Evolutionary conservation across 2,329 filamentous ascomycete species (phyloP).

Genomic region (Aspergillus tanneri): DNA sequence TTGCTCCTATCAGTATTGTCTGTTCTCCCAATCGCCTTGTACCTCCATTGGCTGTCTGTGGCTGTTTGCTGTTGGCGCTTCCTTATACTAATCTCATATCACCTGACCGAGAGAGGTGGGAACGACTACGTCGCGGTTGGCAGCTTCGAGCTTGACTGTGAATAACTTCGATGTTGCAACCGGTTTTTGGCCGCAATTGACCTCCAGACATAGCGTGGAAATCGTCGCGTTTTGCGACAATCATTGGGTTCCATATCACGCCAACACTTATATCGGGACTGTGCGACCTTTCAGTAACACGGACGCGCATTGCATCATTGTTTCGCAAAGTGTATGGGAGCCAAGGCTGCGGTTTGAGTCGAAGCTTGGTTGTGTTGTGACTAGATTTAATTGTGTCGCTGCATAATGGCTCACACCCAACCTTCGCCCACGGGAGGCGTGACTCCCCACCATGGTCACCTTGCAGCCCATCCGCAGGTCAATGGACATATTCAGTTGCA

Average conservation of each 20-base stretch:
- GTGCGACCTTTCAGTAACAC: slow-evolving; percentile 22
- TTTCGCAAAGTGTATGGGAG: slow-evolving; percentile 28
- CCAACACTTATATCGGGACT: slow-evolving; percentile 17
- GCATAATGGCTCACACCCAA: slow-evolving; percentile 71
- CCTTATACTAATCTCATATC: not conserved
- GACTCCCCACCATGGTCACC: slow-evolving; percentile 57
- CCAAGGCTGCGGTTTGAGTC: slow-evolving; percentile 10
- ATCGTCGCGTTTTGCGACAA: not conserved
- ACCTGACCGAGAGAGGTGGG: slow-evolving; percentile 2
- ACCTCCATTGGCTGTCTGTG: slow-evolving; percentile 4
- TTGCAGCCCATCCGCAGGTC: slow-evolving; percentile 34
- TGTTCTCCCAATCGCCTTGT: slow-evolving; percentile 1
- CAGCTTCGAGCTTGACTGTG: not conserved
- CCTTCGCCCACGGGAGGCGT: slow-evolving; percentile 77
- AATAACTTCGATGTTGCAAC: not conserved
- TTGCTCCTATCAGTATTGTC: not conserved
- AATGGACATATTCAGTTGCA: slow-evolving; percentile 59
- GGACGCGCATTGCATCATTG: slow-evolving; percentile 31
- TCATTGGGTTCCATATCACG: slow-evolving; percentile 14
- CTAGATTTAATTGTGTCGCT: slow-evolving; percentile 8
- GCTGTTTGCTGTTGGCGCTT: slow-evolving; percentile 5
- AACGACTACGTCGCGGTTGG: not conserved
- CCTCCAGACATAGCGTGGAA: not conserved
- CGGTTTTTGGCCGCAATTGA: not conserved
- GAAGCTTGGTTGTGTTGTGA: slow-evolving; percentile 9